Evolutionary conservation across 78 protist species (phyloP), one percentile per base, ranked within the genome.

Genomic region (Tieghemostelium lacteum): DNA sequence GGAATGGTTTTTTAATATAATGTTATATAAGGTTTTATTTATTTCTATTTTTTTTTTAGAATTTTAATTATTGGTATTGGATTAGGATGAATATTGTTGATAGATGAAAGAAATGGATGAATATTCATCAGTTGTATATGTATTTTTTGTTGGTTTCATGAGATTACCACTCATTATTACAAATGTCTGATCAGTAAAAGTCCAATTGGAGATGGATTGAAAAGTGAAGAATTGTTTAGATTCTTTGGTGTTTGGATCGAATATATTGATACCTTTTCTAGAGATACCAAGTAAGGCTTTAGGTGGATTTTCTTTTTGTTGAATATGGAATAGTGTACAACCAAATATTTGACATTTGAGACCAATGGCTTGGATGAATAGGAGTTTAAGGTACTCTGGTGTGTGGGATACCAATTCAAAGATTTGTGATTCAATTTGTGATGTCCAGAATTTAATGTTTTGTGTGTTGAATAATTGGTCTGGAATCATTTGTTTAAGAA

Each of bases 341-440:
- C 91, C 91, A 60, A 83, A 83, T 29, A 69, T 31, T 5, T 34
- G 20, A 7, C 77, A 64, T 73, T 83, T 83, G 19, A 49, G 12
- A 33, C 91, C 91, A 2, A 83, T 39, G 22, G 36, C 39, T 57
- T 83, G 57, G 45, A 83, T 52, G 54, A 83, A 83, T 62, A 83
- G 26, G 19, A 83, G n/a, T n/a, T 83, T 83, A 10, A 83, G 29
- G 54, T 83, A 66, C 24, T 83, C 91, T 20, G 64, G 73, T 2
- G 91, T 69, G 49, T 83, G 76, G 0, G 91, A 66, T 2, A 83
- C 91, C 70, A 83, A 42, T 42, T 83, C 91, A 69, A 83, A 83
- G 40, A 83, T 34, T 24, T 69, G 91, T 19, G 91, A 50, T 45
- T 83, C 91, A n/a, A 83, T 60, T 3, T 28, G 31, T 26, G 91